phyloP scores from a whole-genome alignment of 306 rosid genomes.

The Lathyrus tuberosus region DNA sequence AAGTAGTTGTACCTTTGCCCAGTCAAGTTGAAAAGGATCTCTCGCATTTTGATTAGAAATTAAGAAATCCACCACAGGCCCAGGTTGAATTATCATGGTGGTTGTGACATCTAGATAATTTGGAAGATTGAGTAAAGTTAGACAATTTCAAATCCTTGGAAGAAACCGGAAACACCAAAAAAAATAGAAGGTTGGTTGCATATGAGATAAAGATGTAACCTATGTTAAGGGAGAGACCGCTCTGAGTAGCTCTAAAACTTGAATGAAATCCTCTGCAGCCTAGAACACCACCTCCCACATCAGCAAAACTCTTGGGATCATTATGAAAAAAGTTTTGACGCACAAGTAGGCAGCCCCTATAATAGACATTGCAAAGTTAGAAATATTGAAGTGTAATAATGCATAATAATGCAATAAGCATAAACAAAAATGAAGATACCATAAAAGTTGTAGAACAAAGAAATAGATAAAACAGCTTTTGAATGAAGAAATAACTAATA shows the following conservation, averaged over 20 bases:
- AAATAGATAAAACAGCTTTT: too few species aligned
- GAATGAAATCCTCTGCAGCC: conserved; percentile 97
- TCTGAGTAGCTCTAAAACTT: conserved; percentile 89
- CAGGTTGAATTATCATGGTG: conserved; percentile 89
- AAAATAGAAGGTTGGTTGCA: not conserved
- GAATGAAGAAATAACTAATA: too few species aligned
- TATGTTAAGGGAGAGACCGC: conserved; percentile 85
- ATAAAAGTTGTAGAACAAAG: too few species aligned
- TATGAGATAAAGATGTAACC: conserved; percentile 46
- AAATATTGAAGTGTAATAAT: not conserved
- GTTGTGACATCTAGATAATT: conserved; percentile 79
- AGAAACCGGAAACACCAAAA: too few species aligned
- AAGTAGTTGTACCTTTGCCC: conserved; percentile 74
- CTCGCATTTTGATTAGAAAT: conserved; percentile 80
- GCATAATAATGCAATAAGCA: too few species aligned
- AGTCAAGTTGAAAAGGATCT: conserved; percentile 82
- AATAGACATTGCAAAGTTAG: conserved; percentile 18
- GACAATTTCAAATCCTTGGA: not conserved
- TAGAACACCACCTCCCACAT: conserved; percentile 92
- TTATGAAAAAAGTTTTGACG: conserved; percentile 88
- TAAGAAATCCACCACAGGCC: conserved; percentile 89
- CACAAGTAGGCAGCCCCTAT: conserved; percentile 93
- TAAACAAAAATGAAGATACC: not conserved
- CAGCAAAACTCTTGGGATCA: conserved; percentile 70
- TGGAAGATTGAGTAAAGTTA: conserved; percentile 3